phyloP scores from a whole-genome alignment of 2,329 filamentous ascomycete species.

The Exophiala phaeomuriformis region DNA sequence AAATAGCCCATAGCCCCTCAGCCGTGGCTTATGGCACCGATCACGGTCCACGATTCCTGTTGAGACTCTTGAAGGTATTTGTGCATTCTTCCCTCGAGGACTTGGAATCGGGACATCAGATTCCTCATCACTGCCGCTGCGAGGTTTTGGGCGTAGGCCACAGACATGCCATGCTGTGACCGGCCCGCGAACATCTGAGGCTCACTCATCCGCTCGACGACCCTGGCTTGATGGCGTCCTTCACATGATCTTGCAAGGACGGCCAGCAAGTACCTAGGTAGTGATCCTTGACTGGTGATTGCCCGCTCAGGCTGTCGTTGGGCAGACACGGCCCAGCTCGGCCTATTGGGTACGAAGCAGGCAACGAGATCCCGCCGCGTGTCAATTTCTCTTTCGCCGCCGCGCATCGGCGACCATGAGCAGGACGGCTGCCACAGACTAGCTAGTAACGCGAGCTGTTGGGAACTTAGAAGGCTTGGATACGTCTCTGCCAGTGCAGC shows the following conservation, averaged over 20 bases:
- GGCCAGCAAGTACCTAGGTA: background rate
- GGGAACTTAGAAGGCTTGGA: no score
- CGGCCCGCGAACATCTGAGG: no score
- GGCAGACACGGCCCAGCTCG: background rate
- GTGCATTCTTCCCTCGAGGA: no score
- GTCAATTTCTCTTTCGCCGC: background rate
- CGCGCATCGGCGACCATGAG: no score
- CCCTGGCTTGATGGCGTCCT: no score
- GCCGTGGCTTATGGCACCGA: background rate
- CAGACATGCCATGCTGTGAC: no score
- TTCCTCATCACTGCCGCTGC: no score
- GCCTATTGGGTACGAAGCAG: background rate
- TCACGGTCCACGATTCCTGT: background rate
- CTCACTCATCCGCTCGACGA: no score
- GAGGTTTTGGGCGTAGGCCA: no score
- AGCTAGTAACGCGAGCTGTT: background rate
- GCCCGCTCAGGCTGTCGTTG: background rate
- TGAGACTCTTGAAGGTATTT: background rate
- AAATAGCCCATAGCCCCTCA: constrained; percentile 2
- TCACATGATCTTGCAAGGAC: no score
- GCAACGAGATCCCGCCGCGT: background rate
- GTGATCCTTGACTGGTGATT: background rate
- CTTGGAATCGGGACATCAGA: no score
- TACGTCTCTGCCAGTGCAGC: no score
- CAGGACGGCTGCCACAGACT: background rate